phyloP scores from a whole-genome alignment of 495 filamentous ascomycete genomes.

The Aspergillus nanangensis region DNA sequence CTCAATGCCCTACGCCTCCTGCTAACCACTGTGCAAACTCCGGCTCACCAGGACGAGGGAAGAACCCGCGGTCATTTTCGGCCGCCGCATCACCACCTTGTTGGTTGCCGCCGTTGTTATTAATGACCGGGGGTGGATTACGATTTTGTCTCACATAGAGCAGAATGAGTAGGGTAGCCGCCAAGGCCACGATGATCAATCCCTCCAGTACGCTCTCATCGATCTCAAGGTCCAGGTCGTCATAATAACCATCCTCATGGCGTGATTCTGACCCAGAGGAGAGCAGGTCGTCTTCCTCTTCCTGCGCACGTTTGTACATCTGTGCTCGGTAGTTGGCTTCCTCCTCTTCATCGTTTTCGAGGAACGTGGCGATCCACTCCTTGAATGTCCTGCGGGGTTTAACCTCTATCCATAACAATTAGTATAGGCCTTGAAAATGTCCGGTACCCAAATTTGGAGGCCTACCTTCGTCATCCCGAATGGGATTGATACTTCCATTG shows the following conservation, averaged over 20 bases:
- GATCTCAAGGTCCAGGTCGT: constrained; percentile 55
- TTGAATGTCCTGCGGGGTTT: constrained; percentile 69
- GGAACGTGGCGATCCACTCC: constrained; percentile 81
- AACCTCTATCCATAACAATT: constrained; percentile 36
- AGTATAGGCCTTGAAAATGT: neutral
- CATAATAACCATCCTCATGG: constrained; percentile 62
- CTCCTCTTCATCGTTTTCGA: constrained; percentile 62
- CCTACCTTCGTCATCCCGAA: constrained; percentile 83
- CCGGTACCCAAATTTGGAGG: neutral
- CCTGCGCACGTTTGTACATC: constrained; percentile 52
- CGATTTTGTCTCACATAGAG: constrained; percentile 81
- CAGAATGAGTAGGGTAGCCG: constrained; percentile 68
- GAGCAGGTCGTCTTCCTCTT: constrained; percentile 51
- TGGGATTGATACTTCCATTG: constrained; percentile 81
- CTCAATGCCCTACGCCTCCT: constrained; percentile 71
- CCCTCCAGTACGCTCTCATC: constrained; percentile 80
- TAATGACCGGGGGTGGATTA: constrained; percentile 56
- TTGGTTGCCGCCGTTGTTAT: too few relatives aligned
- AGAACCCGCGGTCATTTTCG: constrained; percentile 57
- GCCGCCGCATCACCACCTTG: constrained; percentile 36
- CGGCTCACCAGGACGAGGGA: constrained; percentile 68
- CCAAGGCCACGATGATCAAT: constrained; percentile 73
- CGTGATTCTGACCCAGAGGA: constrained; percentile 47
- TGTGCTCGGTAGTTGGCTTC: constrained; percentile 42
- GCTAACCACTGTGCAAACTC: constrained; percentile 69